A percentile compares a stretch with the other conserved stretches of the same genome.
These are phyloP conservation scores for Rosa multiflora DNA, from an alignment of 306 rosid species.

Conservation along the genomic window DNA sequence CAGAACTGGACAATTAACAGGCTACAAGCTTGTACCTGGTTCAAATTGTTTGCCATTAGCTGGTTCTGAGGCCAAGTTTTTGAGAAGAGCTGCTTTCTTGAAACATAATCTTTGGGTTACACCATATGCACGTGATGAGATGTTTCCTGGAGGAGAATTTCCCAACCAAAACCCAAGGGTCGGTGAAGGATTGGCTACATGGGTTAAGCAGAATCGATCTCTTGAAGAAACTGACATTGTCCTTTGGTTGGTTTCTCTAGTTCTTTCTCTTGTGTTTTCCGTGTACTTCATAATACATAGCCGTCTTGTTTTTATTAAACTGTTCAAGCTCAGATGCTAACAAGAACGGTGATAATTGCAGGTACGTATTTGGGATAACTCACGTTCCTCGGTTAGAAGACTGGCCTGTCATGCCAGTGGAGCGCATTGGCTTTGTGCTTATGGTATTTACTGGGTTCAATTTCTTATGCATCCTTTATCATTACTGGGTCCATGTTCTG, in stretches of 20 bases:
- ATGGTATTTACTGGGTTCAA: conserved; percentile 42
- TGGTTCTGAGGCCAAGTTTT: conserved; percentile 76
- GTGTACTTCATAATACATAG: background rate
- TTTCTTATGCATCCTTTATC: background rate
- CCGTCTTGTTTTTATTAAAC: background rate
- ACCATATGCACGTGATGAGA: conserved; percentile 51
- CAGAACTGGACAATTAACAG: conserved; percentile 79
- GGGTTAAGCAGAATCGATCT: conserved; percentile 71
- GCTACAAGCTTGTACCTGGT: conserved; percentile 83
- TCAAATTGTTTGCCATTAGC: conserved; percentile 75
- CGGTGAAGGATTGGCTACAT: conserved; percentile 75
- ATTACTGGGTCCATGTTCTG: background rate
- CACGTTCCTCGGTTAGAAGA: conserved; percentile 82
- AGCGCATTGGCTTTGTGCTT: conserved; percentile 75
- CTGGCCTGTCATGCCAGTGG: conserved; percentile 98
- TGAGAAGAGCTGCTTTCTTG: conserved; percentile 84
- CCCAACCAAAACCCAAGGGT: conserved; percentile 87
- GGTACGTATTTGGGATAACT: conserved; percentile 85
- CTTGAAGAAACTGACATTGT: conserved; percentile 72
- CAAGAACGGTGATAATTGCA: conserved; percentile 30
- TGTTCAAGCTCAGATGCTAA: background rate
- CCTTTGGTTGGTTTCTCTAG: conserved; percentile 52
- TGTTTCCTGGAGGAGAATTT: conserved; percentile 87
- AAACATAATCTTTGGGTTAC: conserved; percentile 93
- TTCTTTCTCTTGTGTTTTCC: conserved; percentile 4